Conservation (phyloP, 352 stramenopile species). For the Phytophthora sansomeana region DNA sequence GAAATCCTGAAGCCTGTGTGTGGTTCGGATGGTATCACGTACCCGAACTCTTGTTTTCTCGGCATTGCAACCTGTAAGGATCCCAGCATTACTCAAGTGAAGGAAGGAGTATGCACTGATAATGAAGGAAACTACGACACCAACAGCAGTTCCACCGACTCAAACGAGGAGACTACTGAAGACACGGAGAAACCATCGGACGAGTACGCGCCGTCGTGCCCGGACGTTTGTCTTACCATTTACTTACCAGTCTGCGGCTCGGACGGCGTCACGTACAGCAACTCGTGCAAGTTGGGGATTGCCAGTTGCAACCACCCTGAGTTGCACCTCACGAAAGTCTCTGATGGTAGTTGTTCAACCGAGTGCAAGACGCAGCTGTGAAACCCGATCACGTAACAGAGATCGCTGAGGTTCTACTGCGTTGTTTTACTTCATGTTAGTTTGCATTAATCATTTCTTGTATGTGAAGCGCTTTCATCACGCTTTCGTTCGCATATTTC, state of each 20-base stretch:
- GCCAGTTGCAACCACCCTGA: constrained; percentile 28
- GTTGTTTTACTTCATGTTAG: constrained; percentile 5
- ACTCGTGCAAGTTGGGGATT: constrained; percentile 29
- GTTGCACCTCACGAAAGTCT: constrained; percentile 20
- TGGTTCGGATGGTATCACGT: constrained; percentile 45
- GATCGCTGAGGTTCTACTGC: constrained; percentile 12
- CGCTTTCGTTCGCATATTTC: constrained; percentile 17
- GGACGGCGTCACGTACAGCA: constrained; percentile 41
- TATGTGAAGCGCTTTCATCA: background rate
- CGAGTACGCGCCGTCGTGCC: constrained; percentile 28
- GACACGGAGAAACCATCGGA: background rate
- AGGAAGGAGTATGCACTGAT: constrained; percentile 42
- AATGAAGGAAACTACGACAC: background rate
- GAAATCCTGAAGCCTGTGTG: constrained; percentile 36
- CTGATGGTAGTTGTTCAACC: constrained; percentile 12
- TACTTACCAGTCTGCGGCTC: constrained; percentile 38
- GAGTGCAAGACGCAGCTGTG: constrained; percentile 7
- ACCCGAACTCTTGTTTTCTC: constrained; percentile 30
- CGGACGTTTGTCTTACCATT: constrained; percentile 25
- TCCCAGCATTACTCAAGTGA: constrained; percentile 33
- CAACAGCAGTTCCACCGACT: background rate
- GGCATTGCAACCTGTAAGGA: constrained; percentile 44
- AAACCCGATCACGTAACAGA: too few relatives aligned
- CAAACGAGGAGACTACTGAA: constrained; percentile 4
- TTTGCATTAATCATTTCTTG: background rate